Conservation (phyloP, 2,329 filamentous ascomycete species). For the Cladosporium cucumerinum region DNA sequence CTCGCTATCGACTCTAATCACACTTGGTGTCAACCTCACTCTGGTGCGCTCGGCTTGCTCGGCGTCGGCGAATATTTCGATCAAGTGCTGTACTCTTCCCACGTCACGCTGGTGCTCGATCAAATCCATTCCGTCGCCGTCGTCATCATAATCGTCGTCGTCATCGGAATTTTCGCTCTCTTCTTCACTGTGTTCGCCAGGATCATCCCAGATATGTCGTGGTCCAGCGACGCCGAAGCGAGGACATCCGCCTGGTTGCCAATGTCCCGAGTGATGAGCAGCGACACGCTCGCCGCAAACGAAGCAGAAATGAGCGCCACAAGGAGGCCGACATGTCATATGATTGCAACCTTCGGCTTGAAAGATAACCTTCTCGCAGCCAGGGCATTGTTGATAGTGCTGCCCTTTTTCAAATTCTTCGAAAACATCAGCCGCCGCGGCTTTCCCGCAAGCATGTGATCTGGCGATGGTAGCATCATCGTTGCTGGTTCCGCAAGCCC, state of each 20-base stretch:
- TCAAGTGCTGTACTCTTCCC: neutral
- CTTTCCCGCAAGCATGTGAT: neutral
- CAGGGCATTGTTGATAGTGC: slow-evolving; percentile 21
- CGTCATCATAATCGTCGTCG: neutral
- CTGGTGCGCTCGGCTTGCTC: neutral
- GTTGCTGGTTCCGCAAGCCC: neutral
- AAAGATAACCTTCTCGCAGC: slow-evolving; percentile 15
- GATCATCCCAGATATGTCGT: neutral
- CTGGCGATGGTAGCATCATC: neutral
- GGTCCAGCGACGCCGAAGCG: slow-evolving; percentile 3
- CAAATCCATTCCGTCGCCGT: neutral
- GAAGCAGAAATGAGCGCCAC: slow-evolving; percentile 23
- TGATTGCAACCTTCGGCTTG: slow-evolving; percentile 20
- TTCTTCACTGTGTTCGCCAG: neutral
- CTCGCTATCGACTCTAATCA: neutral
- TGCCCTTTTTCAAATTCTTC: slow-evolving; percentile 7
- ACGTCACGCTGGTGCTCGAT: neutral
- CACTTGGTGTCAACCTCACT: neutral
- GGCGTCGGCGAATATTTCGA: neutral
- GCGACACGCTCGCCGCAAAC: slow-evolving; percentile 16
- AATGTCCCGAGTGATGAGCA: slow-evolving; percentile 12
- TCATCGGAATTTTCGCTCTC: neutral
- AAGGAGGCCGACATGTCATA: slow-evolving; percentile 17
- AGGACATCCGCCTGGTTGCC: slow-evolving; percentile 18
- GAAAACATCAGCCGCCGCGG: slow-evolving; percentile 1